These are phyloP conservation scores for Fistulinella prunicolor DNA, from an alignment of 768 basidiomycete species.

Conservation along the genomic window DNA sequence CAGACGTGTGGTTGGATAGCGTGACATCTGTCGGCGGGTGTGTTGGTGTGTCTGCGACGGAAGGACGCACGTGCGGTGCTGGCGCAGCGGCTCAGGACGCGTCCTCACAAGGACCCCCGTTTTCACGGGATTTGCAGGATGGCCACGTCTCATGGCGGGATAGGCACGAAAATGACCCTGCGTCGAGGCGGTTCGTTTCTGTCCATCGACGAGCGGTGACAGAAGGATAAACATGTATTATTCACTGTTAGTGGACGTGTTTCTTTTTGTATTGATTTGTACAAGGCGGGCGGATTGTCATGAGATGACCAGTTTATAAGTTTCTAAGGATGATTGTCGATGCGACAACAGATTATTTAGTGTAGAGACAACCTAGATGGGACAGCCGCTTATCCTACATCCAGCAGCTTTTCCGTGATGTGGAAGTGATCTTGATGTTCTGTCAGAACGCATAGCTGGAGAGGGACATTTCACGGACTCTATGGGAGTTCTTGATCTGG, in stretches of 20 bases:
- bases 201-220: constrained; percentile 12
- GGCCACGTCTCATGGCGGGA: constrained; percentile 21
- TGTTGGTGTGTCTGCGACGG: too few species aligned
- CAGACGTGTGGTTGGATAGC: constrained; percentile 10
- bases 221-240: background rate
- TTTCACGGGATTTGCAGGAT: background rate
- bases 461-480: background rate
- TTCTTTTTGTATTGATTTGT: constrained; percentile 15
- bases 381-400: too few species aligned
- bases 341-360: too few species aligned
- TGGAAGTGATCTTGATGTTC: too few species aligned
- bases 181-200: constrained; percentile 8
- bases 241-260: background rate
- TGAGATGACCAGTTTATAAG: too few species aligned
- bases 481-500: background rate
- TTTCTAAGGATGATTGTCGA: too few species aligned
- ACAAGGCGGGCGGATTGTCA: too few species aligned
- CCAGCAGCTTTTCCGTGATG: too few species aligned
- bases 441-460: background rate
- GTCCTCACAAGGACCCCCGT: background rate
- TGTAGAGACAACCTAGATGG: too few species aligned
- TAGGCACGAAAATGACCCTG: constrained; percentile 21
- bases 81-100: background rate
- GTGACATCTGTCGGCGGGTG: too few species aligned
- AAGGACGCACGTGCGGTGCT: background rate